Percentiles rank a stretch among this genome's conserved stretches.
phyloP scores from a whole-genome alignment of 352 stramenopile species.

The Pilasporangium apinafurcum region DNA sequence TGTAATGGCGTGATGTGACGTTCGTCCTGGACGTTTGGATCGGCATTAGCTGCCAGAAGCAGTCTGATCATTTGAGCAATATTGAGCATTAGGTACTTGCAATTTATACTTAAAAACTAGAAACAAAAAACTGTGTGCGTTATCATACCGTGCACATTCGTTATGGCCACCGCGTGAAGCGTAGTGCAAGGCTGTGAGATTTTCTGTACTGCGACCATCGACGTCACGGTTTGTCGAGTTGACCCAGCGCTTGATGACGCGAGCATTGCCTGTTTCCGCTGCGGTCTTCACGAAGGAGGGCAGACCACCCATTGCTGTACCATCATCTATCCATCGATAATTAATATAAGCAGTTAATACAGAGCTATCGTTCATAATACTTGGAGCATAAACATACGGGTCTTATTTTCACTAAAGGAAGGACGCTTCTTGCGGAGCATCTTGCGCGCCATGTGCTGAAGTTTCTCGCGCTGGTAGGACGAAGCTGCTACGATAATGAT shows the following conservation, averaged over 20 bases:
- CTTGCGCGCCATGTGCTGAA: slow-evolving; percentile 78
- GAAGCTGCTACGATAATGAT: slow-evolving; percentile 64
- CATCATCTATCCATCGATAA: slow-evolving; percentile 15
- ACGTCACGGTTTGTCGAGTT: slow-evolving; percentile 60
- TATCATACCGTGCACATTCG: slow-evolving; percentile 49
- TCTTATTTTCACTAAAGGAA: slow-evolving; percentile 34
- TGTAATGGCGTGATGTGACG: slow-evolving; percentile 70
- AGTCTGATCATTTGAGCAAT: slow-evolving; percentile 18
- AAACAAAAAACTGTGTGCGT: background rate
- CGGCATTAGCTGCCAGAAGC: slow-evolving; percentile 44
- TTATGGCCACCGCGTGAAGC: slow-evolving; percentile 67
- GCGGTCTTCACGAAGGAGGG: slow-evolving; percentile 60
- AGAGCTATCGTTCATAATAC: too few species aligned
- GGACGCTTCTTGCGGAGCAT: slow-evolving; percentile 63
- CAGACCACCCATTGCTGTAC: slow-evolving; percentile 26
- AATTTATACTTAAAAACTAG: background rate
- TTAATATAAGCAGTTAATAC: too few species aligned
- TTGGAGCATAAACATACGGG: slow-evolving; percentile 14
- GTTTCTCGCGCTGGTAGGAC: slow-evolving; percentile 72
- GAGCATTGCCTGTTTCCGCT: slow-evolving; percentile 64
- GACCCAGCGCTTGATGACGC: slow-evolving; percentile 79
- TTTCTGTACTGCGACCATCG: slow-evolving; percentile 62
- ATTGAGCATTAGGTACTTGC: too few species aligned
- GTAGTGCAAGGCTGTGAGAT: slow-evolving; percentile 79
- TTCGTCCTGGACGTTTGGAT: slow-evolving; percentile 72